These are phyloP conservation scores for Barnettozyma siamensis DNA, from an alignment of 805 yeast species.

Conservation along the genomic window DNA sequence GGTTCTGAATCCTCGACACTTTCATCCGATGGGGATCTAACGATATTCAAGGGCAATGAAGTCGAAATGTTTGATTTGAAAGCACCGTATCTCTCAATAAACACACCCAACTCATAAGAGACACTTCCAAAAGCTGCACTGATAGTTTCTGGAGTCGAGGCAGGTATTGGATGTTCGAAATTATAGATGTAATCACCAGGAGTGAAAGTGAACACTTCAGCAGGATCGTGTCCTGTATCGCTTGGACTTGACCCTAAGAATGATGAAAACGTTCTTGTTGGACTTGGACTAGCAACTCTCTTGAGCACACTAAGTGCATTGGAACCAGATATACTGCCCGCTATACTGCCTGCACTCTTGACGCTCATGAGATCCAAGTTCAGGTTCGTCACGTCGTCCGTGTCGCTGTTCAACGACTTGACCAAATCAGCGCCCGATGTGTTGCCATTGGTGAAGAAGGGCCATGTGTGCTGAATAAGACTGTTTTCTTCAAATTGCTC, in stretches of 20 bases:
- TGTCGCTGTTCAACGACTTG: slow-evolving; percentile 8
- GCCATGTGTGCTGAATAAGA: slow-evolving; percentile 82
- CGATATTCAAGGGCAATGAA: slow-evolving; percentile 53
- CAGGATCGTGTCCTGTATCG: slow-evolving; percentile 2
- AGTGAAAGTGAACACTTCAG: slow-evolving; percentile 41
- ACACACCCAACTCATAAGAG: slow-evolving; percentile 60
- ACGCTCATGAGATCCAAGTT: slow-evolving; percentile 20
- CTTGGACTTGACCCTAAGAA: slow-evolving; percentile 5
- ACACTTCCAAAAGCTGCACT: slow-evolving; percentile 79
- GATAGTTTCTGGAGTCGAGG: slow-evolving; percentile 76
- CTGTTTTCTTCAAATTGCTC: slow-evolving; percentile 61
- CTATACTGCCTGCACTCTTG: not conserved
- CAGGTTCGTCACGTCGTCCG: slow-evolving; percentile 8
- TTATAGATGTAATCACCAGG: slow-evolving; percentile 93
- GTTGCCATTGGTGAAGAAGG: slow-evolving; percentile 49
- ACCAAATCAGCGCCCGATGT: slow-evolving; percentile 39
- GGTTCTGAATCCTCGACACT: slow-evolving; percentile 91
- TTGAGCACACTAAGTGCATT: slow-evolving; percentile 21
- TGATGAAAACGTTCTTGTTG: slow-evolving; percentile 14
- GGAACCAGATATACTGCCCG: not conserved
- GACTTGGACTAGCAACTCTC: slow-evolving; percentile 25
- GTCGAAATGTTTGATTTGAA: slow-evolving; percentile 75
- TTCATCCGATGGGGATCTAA: slow-evolving; percentile 71
- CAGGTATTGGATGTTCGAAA: slow-evolving; percentile 83
- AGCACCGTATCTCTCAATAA: slow-evolving; percentile 72